phyloP scores from a whole-genome alignment of 1,284 basidiomycete genomes.

The Leccinum brunneo-olivaceum region DNA sequence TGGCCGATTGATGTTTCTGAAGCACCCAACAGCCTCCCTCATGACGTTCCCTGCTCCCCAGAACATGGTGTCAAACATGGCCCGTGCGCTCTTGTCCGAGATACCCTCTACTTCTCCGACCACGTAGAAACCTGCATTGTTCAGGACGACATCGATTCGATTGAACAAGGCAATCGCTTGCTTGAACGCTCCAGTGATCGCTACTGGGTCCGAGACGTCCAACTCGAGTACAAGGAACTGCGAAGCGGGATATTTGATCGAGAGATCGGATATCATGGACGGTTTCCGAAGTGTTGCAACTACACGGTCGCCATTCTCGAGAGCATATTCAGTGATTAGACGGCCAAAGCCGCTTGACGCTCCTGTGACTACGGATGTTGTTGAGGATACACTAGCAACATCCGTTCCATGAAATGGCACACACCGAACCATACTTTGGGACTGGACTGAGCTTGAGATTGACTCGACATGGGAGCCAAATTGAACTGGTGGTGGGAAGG shows the following conservation, averaged over 20 bases:
- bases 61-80: constrained; percentile 29
- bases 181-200: constrained; percentile 23
- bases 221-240: constrained; percentile 23
- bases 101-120: constrained; percentile 25
- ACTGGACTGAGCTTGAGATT: constrained; percentile 1
- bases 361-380: constrained; percentile 24
- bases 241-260: constrained; percentile 17
- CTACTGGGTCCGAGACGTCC: constrained; percentile 22
- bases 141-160: constrained; percentile 31
- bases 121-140: constrained; percentile 30
- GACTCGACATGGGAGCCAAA: constrained; percentile 2
- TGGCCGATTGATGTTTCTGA: constrained; percentile 23
- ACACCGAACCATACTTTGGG: constrained; percentile 26
- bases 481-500: neutral
- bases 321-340: constrained; percentile 20
- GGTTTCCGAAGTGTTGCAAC: constrained; percentile 30
- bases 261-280: constrained; percentile 19
- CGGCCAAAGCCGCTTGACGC: constrained; percentile 29
- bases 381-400: neutral
- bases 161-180: constrained; percentile 20
- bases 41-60: constrained; percentile 31
- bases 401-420: constrained; percentile 1
- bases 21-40: constrained; percentile 24
- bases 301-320: constrained; percentile 26
- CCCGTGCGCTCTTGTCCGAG: constrained; percentile 22